These are phyloP conservation scores for Trichoderma koningii DNA, from an alignment of 2,329 filamentous ascomycete species.

Conservation along the genomic window DNA sequence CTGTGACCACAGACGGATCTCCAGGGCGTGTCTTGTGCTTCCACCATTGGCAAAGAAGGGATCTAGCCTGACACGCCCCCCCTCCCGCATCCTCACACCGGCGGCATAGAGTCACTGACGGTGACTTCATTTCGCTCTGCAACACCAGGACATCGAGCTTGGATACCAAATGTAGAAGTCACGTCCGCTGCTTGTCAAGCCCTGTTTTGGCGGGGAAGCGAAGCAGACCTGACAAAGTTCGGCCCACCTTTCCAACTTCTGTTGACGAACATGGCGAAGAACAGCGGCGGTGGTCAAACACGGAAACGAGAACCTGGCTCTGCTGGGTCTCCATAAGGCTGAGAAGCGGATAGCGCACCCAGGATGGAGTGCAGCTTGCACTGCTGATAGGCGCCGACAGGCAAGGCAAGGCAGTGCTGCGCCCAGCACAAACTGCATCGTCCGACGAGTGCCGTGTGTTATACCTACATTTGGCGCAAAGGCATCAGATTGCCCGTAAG, in stretches of 20 bases:
- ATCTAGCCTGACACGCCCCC: neutral
- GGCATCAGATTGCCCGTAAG: no score
- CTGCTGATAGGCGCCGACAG: neutral
- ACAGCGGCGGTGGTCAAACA: constrained; percentile 4
- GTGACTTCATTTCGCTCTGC: constrained; percentile 13
- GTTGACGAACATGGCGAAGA: constrained; percentile 7
- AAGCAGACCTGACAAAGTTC: neutral
- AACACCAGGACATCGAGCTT: neutral
- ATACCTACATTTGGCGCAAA: no score
- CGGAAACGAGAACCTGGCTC: constrained; percentile 2
- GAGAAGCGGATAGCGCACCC: neutral
- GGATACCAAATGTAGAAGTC: constrained; percentile 4
- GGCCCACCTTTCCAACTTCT: constrained; percentile 7
- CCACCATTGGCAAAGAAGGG: neutral
- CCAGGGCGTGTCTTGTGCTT: neutral
- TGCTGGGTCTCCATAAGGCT: constrained; percentile 13
- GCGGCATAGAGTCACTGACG: neutral
- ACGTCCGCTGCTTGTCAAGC: constrained; percentile 6
- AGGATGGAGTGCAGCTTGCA: neutral
- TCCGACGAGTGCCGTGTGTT: no score
- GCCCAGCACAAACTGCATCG: neutral
- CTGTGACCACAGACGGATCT: neutral
- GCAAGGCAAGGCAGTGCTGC: constrained; percentile 2
- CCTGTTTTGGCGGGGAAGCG: constrained; percentile 19
- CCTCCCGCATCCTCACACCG: neutral